Evolutionary conservation across 192 early-diverging fungal species (phyloP), one percentile per base, ranked within the genome.

Genomic region (Entophlyctis helioformis): DNA sequence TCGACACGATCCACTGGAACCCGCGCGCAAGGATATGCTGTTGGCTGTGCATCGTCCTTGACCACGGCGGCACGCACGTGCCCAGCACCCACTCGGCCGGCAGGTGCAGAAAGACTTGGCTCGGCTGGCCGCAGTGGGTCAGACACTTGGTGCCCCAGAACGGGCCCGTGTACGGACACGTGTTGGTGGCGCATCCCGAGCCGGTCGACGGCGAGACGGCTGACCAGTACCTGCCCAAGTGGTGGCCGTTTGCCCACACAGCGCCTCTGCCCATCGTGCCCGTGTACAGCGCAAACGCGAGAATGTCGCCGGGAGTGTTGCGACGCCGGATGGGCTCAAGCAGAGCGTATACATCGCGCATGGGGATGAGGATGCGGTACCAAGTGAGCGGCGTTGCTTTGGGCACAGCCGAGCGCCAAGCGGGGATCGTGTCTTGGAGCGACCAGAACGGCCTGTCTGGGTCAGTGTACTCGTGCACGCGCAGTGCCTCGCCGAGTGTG

Each of bases 51-150:
- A n/a, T n/a, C n/a, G n/a, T n/a, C n/a, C n/a, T n/a, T n/a, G n/a
- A n/a, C n/a, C n/a, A n/a, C n/a, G n/a, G n/a, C n/a, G n/a, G n/a
- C n/a, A n/a, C n/a, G n/a, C n/a, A n/a, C n/a, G 31, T 27, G 15
- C 12, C 38, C 16, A 60, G 20, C 46, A 56, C 50, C 54, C 47
- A 54, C 19, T 43, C 36, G 15, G 42, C 42, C 4, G 63, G 63
- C 0, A 66, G 56, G 47, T 66, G 62, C 27, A 59, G 65, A 37
- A 57, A 66, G 22, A 31, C 12, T 36, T 66, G 64, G 13, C 36
- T 44, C 3, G 29, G 26, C 22, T 44, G 13, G 3, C 59, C 54
- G 37, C 56, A 62, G 0, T 44, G 51, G 22, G 38, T 25, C 21
- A 45, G 42, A 36, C 62, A 64, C 28, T 57, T 60, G 21, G 45